Conservation (phyloP, 2,329 filamentous ascomycete species). For the Aspergillus cejpii region DNA sequence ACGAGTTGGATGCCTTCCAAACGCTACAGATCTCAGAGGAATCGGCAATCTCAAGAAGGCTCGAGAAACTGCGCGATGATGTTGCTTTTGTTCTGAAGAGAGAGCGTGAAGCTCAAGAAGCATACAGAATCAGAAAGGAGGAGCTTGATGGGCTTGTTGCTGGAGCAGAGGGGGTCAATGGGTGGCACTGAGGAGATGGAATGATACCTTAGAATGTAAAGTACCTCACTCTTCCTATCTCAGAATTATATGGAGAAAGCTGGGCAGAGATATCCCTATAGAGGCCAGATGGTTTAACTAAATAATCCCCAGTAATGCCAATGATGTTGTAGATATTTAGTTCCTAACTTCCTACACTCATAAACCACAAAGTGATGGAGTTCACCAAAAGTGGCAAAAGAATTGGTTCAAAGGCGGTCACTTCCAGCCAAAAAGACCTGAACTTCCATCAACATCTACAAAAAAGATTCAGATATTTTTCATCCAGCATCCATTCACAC, state of each 20-base stretch:
- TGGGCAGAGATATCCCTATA: too few relatives aligned
- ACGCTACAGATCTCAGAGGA: constrained; percentile 74
- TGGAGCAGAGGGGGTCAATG: constrained; percentile 32
- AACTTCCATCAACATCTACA: constrained; percentile 13
- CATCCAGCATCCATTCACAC: constrained; percentile 10
- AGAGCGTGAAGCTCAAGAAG: constrained; percentile 84
- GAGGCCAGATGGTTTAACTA: too few relatives aligned
- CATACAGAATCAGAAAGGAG: constrained; percentile 68
- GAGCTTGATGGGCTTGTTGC: constrained; percentile 61
- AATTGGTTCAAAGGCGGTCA: constrained; percentile 17
- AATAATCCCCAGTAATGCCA: too few relatives aligned
- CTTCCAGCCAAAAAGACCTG: constrained; percentile 10
- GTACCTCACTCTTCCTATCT: not conserved
- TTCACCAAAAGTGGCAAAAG: constrained; percentile 12
- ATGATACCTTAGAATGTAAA: constrained; percentile 1
- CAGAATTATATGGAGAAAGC: too few relatives aligned
- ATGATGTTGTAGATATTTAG: too few relatives aligned
- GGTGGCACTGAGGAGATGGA: constrained; percentile 29
- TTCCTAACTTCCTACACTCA: too few relatives aligned
- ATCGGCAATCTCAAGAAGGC: constrained; percentile 62
- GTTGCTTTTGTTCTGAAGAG: constrained; percentile 71
- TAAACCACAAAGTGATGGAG: too few relatives aligned
- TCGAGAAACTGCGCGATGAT: constrained; percentile 73
- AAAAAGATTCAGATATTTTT: constrained; percentile 5
- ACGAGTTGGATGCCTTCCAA: constrained; percentile 66